Percentiles rank a stretch among this genome's conserved stretches.
These are phyloP conservation scores for Suhomyces prunicola DNA, from an alignment of 805 yeast genomes.

Conservation along the genomic window DNA sequence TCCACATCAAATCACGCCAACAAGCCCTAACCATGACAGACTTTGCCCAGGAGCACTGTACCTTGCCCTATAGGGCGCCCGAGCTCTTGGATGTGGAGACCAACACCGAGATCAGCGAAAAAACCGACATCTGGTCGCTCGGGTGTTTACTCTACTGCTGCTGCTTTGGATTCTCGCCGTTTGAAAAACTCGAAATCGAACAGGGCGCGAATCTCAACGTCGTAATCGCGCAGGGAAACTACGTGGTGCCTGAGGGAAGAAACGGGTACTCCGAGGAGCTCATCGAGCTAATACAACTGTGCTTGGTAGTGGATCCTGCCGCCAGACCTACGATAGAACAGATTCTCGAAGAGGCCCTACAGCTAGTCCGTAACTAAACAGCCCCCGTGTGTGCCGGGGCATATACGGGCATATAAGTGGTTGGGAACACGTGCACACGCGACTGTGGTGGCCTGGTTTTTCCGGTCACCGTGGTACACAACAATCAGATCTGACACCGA, in stretches of 20 bases:
- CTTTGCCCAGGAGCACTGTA: conserved; percentile 78
- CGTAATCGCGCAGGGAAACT: conserved; percentile 70
- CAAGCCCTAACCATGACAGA: conserved; percentile 79
- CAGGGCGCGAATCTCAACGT: conserved; percentile 78
- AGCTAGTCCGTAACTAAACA: conserved; percentile 14
- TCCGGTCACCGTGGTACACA: neutral
- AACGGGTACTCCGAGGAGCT: conserved; percentile 52
- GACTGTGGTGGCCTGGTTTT: neutral
- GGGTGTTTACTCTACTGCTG: conserved; percentile 81
- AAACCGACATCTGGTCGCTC: conserved; percentile 86
- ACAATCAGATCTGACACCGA: neutral
- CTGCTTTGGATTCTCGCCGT: conserved; percentile 80
- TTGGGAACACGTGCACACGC: neutral
- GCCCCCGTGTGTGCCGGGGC: neutral
- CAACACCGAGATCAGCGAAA: conserved; percentile 62
- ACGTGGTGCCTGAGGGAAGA: conserved; percentile 51
- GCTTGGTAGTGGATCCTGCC: conserved; percentile 60
- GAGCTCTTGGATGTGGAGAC: conserved; percentile 78
- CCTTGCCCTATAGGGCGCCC: conserved; percentile 86
- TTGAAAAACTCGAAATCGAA: conserved; percentile 75
- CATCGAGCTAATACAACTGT: conserved; percentile 52
- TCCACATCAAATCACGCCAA: conserved; percentile 53
- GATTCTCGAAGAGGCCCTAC: conserved; percentile 50
- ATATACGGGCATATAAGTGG: neutral
- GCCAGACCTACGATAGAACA: conserved; percentile 64